These are phyloP conservation scores for Calvatia gigantea DNA, from an alignment of 768 basidiomycete genomes.

Conservation along the genomic window DNA sequence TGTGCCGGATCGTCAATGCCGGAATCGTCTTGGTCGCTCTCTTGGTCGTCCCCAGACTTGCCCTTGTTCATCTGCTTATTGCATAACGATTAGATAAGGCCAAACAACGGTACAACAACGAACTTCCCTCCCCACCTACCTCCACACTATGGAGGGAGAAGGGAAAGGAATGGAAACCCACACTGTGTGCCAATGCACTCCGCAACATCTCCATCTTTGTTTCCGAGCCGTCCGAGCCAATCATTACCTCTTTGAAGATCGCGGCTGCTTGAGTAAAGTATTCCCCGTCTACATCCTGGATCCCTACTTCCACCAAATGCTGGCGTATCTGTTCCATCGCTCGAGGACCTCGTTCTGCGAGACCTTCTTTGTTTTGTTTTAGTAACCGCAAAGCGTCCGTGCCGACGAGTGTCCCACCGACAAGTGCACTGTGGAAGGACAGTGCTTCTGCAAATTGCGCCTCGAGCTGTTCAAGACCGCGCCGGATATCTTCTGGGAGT, in stretches of 20 bases:
- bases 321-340: constrained; percentile 9
- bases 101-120: neutral
- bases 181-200: constrained; percentile 4
- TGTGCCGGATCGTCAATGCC: constrained; percentile 2
- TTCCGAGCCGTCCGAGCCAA: constrained; percentile 6
- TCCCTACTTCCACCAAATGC: neutral
- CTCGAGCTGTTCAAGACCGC: constrained; percentile 9
- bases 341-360: constrained; percentile 5
- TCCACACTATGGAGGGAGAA: too few relatives aligned
- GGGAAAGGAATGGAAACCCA: too few relatives aligned
- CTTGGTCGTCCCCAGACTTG: constrained; percentile 4
- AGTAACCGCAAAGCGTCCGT: neutral
- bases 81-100: neutral
- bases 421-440: constrained; percentile 9
- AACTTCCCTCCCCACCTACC: too few relatives aligned
- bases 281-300: neutral
- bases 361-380: constrained; percentile 1
- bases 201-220: constrained; percentile 10
- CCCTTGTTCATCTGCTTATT: neutral
- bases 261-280: constrained; percentile 8
- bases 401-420: constrained; percentile 1
- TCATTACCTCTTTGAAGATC: constrained; percentile 10
- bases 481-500: constrained; percentile 7
- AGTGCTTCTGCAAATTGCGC: constrained; percentile 11
- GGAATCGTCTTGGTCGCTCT: constrained; percentile 7